phyloP scores from a whole-genome alignment of 495 filamentous ascomycete species.

The Evansstolkia leycettana region DNA sequence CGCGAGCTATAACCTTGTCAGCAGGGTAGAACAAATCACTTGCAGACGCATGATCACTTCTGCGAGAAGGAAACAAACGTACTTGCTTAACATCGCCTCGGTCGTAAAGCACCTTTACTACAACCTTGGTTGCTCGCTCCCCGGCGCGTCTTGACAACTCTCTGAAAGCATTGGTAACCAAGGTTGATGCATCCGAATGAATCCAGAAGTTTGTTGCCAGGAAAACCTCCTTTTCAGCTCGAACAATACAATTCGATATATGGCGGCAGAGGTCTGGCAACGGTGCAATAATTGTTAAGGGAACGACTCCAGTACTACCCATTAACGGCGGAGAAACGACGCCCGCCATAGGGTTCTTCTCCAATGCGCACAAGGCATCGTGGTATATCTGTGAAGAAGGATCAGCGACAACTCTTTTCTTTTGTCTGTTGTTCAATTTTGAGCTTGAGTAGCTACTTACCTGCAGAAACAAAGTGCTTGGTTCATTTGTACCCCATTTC shows the following conservation, averaged over 20 bases:
- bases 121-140: slow-evolving; percentile 39
- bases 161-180: slow-evolving; percentile 53
- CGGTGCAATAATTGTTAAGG: slow-evolving; percentile 56
- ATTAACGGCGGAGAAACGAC: slow-evolving; percentile 61
- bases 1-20: background rate
- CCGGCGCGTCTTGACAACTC: slow-evolving; percentile 58
- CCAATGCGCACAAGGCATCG: slow-evolving; percentile 49
- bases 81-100: slow-evolving; percentile 51
- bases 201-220: slow-evolving; percentile 69
- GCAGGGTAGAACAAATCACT: slow-evolving; percentile 17
- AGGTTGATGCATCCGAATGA: slow-evolving; percentile 48
- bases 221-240: slow-evolving; percentile 59
- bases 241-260: slow-evolving; percentile 62
- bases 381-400: slow-evolving; percentile 43
- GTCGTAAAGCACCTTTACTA: slow-evolving; percentile 69
- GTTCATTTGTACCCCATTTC: slow-evolving; percentile 50
- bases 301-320: slow-evolving; percentile 52
- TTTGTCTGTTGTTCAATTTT: slow-evolving; percentile 3
- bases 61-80: background rate
- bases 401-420: too few relatives aligned
- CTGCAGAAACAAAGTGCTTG: slow-evolving; percentile 54
- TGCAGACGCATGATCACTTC: slow-evolving; percentile 5
- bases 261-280: slow-evolving; percentile 60
- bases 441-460: slow-evolving; percentile 14
- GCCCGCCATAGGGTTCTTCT: slow-evolving; percentile 39